Evolutionary conservation across 495 filamentous ascomycete species (phyloP), one percentile per base, ranked within the genome.

Genomic region (Corynascus novoguineensis): DNA sequence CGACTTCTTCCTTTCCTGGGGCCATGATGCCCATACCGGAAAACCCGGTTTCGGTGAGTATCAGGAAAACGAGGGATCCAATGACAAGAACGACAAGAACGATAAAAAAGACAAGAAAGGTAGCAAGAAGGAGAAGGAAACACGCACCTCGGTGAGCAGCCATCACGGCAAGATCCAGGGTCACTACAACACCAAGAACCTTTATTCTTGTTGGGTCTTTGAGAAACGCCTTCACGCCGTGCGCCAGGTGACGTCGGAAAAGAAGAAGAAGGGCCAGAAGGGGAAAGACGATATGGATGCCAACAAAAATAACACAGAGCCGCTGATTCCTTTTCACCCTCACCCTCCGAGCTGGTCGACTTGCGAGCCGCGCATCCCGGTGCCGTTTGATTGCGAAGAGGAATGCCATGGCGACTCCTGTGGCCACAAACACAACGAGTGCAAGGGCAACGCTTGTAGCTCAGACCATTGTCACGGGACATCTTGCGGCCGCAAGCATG

Each of bases 171-270:
- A 31, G 10, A 24, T 31, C 10, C 21, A 24, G 10, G 51, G 51
- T 2, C 51, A 45, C 10, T 54, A 54, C 40, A 45, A 54, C 51
- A 54, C 51, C 38, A 44, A 54, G 38, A 34, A 34, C 11, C 40
- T 54, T 8, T 34, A 44, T 21, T 54, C 51, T 3, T 54, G 51
- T 29, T 54, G 51, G 51, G 51, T 54, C 51, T 44, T 45, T 24
- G 51, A 54, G 40, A 41, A 41, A 25, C 15, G 21, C 37, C 35
- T 41, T 9, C 7, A 19, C 50, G 21, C 3, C n/a, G 11, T 17
- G 7, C 50, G 27, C 37, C 24, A 41, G 12, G 15, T n/a, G 12
- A 44, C 5, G 38, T 15, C 11, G 0, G 28, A 42, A 1, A 53
- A 53, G 24, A 5, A 29, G 22, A 29, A 41, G 37, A 6, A 51